phyloP scores from a whole-genome alignment of 192 early-diverging fungal genomes.

The Coemansia furcata region DNA sequence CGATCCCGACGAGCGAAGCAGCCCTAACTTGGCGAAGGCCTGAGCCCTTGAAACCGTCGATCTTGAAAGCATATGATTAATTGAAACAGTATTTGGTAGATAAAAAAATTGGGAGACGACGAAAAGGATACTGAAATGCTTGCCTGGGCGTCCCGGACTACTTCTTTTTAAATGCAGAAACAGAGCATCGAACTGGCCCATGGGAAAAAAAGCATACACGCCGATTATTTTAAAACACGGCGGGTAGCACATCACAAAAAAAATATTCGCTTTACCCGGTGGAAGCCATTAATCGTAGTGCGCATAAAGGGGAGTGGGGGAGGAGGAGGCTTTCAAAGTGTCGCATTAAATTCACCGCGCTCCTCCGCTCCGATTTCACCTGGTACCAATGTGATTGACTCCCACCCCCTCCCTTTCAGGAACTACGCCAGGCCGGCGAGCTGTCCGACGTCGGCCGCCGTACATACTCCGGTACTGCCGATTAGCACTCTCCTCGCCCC shows the following conservation, averaged over 20 bases:
- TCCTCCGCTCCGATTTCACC: neutral
- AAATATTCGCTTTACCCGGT: slow-evolving; percentile 5
- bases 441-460: neutral
- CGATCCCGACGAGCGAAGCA: slow-evolving; percentile 13
- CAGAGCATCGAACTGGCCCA: neutral
- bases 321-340: too few species aligned
- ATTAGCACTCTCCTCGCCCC: slow-evolving; percentile 29
- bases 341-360: neutral
- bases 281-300: neutral
- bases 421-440: neutral
- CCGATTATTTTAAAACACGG: neutral
- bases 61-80: slow-evolving; percentile 40
- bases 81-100: neutral
- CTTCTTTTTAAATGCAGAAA: neutral
- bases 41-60: slow-evolving; percentile 38
- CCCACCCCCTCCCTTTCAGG: neutral
- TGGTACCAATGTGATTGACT: neutral
- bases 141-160: neutral
- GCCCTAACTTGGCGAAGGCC: slow-evolving; percentile 18
- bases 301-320: neutral
- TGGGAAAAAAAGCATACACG: neutral
- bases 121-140: neutral
- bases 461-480: slow-evolving; percentile 21
- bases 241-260: neutral
- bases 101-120: neutral